Evolutionary conservation across 2,329 filamentous ascomycete species (phyloP).

Genomic region (Coniochaeta sp.): DNA sequence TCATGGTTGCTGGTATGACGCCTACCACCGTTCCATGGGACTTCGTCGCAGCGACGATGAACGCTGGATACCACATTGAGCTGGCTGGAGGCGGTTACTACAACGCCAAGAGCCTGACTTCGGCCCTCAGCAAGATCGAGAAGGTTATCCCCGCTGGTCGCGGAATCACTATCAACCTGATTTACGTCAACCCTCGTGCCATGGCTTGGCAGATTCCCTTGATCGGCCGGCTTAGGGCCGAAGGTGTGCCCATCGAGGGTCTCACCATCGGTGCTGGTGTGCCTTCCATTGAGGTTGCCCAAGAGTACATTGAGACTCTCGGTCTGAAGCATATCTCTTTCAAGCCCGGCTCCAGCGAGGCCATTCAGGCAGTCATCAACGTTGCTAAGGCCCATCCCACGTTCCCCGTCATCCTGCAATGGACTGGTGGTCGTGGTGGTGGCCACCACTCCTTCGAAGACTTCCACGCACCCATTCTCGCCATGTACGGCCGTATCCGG

Average conservation of each 20-base stretch:
- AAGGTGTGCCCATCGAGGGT: conserved; percentile 87
- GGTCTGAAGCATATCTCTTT: conserved; percentile 90
- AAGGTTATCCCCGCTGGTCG: conserved; percentile 75
- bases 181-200: conserved; percentile 82
- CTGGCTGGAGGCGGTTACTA: conserved; percentile 87
- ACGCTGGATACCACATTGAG: conserved; percentile 90
- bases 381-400: conserved; percentile 90
- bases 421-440: conserved; percentile 90
- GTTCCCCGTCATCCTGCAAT: conserved; percentile 90
- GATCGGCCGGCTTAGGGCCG: conserved; percentile 69
- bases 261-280: conserved; percentile 90
- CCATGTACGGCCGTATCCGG: conserved; percentile 86
- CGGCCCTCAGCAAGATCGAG: conserved; percentile 78
- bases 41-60: conserved; percentile 88
- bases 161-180: conserved; percentile 83
- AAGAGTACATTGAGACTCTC: conserved; percentile 89
- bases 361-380: conserved; percentile 84
- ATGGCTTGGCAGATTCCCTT: conserved; percentile 93
- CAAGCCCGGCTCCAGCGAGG: conserved; percentile 85
- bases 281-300: conserved; percentile 85
- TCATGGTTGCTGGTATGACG: conserved; percentile 93
- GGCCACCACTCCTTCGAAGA: conserved; percentile 94
- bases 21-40: conserved; percentile 85
- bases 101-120: conserved; percentile 73
- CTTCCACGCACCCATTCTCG: conserved; percentile 85